A percentile compares a stretch with the other conserved stretches of the same genome.
Evolutionary conservation across 1,284 basidiomycete species (phyloP).

Genomic region (Termitomyces sp.): DNA sequence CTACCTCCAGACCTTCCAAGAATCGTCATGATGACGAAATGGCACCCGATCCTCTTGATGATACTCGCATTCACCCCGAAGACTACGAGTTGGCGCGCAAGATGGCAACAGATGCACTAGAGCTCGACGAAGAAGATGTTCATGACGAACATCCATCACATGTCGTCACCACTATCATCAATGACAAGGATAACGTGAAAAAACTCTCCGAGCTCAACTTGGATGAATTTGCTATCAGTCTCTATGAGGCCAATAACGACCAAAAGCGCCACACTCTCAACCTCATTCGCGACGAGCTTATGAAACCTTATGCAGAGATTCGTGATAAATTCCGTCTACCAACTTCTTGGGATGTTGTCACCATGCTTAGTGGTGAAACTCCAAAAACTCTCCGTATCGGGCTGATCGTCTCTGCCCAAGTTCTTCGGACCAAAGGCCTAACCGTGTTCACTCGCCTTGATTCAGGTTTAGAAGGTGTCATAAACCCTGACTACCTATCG

Average conservation of each 20-base stretch:
- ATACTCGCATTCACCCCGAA: slow-evolving; percentile 95
- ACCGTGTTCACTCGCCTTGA: slow-evolving; percentile 73
- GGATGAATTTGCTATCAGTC: slow-evolving; percentile 94
- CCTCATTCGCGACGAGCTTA: slow-evolving; percentile 86
- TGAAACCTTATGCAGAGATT: slow-evolving; percentile 79
- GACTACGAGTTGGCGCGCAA: slow-evolving; percentile 98
- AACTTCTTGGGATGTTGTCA: slow-evolving; percentile 78
- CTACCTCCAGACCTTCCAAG: slow-evolving; percentile 52
- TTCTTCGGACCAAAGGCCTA: slow-evolving; percentile 53
- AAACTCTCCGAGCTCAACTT: slow-evolving; percentile 92
- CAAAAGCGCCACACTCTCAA: slow-evolving; percentile 87
- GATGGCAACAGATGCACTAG: slow-evolving; percentile 97
- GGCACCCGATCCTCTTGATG: slow-evolving; percentile 86
- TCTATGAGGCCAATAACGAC: slow-evolving; percentile 79
- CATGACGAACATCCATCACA: slow-evolving; percentile 88
- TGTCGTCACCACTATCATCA: slow-evolving; percentile 82
- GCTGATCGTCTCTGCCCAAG: slow-evolving; percentile 80
- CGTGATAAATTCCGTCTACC: slow-evolving; percentile 70
- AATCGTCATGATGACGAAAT: slow-evolving; percentile 69
- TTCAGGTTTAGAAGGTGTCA: slow-evolving; percentile 87
- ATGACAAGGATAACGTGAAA: slow-evolving; percentile 71
- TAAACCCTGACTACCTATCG: slow-evolving; percentile 64
- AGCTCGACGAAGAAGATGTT: slow-evolving; percentile 92
- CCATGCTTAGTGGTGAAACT: slow-evolving; percentile 96
- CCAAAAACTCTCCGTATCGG: slow-evolving; percentile 73